Evolutionary conservation across 768 basidiomycete species (phyloP).

Genomic region (Cyclocybe cylindracea): DNA sequence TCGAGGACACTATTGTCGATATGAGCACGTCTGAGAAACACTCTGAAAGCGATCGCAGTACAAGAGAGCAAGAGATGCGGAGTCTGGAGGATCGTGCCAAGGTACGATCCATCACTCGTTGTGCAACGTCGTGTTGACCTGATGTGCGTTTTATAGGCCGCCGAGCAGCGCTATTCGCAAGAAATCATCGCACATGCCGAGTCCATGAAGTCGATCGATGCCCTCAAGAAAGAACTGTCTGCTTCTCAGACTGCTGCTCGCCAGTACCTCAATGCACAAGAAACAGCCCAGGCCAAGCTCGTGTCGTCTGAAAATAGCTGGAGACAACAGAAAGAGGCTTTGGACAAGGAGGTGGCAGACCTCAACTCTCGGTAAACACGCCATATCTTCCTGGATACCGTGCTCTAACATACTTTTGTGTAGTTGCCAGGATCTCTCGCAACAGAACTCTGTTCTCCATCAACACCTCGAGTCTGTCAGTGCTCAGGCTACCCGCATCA

Average conservation of each 20-base stretch:
- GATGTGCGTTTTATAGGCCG: slow-evolving; percentile 42
- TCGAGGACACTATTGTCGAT: slow-evolving; percentile 83
- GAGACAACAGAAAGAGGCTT: slow-evolving; percentile 72
- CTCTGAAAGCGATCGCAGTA: slow-evolving; percentile 60
- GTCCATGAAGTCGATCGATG: slow-evolving; percentile 70
- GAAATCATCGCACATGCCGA: slow-evolving; percentile 89
- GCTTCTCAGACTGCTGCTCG: slow-evolving; percentile 52
- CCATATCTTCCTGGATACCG: not conserved
- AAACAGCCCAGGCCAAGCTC: slow-evolving; percentile 77
- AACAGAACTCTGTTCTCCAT: slow-evolving; percentile 78
- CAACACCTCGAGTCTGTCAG: slow-evolving; percentile 85
- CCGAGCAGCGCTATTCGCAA: slow-evolving; percentile 78
- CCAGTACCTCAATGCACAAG: slow-evolving; percentile 60
- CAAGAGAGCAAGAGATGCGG: slow-evolving; percentile 67
- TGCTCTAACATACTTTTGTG: not conserved
- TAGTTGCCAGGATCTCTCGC: slow-evolving; percentile 72
- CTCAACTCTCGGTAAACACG: slow-evolving; percentile 62
- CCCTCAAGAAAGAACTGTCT: slow-evolving; percentile 62
- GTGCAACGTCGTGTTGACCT: not conserved
- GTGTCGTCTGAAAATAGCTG: slow-evolving; percentile 74
- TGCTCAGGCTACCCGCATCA: slow-evolving; percentile 79
- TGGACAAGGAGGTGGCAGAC: slow-evolving; percentile 78
- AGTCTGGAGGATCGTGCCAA: slow-evolving; percentile 69
- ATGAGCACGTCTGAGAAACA: slow-evolving; percentile 74
- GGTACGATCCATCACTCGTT: slow-evolving; percentile 34